Percentiles rank a stretch among this genome's conserved stretches.
Evolutionary conservation across 352 stramenopile species (phyloP).

Genomic region (Globisporangium recalcitrans): DNA sequence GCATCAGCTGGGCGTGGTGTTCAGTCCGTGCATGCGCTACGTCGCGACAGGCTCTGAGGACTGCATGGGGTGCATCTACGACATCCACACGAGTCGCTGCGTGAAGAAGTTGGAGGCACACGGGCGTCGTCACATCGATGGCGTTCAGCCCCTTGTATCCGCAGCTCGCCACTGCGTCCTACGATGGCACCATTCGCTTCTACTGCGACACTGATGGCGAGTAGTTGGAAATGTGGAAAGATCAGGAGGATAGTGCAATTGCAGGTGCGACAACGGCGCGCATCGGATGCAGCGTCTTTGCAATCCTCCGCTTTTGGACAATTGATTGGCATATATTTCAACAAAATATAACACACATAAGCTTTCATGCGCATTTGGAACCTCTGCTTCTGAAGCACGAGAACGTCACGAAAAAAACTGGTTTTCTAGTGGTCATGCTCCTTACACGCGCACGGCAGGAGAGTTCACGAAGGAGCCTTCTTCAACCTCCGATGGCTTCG

Average conservation of each 20-base stretch:
- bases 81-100: slow-evolving; percentile 67
- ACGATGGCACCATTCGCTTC: slow-evolving; percentile 69
- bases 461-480: slow-evolving; percentile 85
- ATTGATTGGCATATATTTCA: slow-evolving; percentile 26
- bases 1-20: slow-evolving; percentile 61
- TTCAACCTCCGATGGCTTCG: slow-evolving; percentile 53
- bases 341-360: slow-evolving; percentile 39
- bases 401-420: slow-evolving; percentile 15
- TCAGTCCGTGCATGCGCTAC: slow-evolving; percentile 89
- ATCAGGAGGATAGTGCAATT: neutral
- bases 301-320: slow-evolving; percentile 15
- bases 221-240: neutral
- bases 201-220: slow-evolving; percentile 22
- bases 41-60: slow-evolving; percentile 86
- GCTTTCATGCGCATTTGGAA: slow-evolving; percentile 23
- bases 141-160: slow-evolving; percentile 76
- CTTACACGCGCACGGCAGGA: slow-evolving; percentile 67
- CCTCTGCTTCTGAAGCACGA: slow-evolving; percentile 13
- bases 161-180: slow-evolving; percentile 77
- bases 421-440: slow-evolving; percentile 15
- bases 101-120: slow-evolving; percentile 65
- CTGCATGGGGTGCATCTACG: slow-evolving; percentile 76
- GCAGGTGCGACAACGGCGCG: too few species aligned
- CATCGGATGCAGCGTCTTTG: too few species aligned
- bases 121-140: slow-evolving; percentile 71